phyloP scores from a whole-genome alignment of 116 monocot genomes.

The Phalaenopsis hybrid region DNA sequence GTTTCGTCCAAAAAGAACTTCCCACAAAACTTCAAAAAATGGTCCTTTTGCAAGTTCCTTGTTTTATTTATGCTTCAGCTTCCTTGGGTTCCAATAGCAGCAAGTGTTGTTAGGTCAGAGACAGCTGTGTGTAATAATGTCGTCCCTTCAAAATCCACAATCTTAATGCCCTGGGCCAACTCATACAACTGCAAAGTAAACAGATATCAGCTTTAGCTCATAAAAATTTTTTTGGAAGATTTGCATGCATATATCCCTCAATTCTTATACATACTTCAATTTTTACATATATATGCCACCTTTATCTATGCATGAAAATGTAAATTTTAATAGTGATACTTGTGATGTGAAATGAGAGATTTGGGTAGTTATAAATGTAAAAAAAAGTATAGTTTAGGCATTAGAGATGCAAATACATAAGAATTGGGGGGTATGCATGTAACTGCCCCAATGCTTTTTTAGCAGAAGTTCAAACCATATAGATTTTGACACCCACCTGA shows the following conservation, averaged over 20 bases:
- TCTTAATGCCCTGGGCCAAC: constrained; percentile 4
- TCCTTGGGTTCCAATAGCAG: neutral
- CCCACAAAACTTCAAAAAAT: neutral
- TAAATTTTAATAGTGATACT: too few relatives aligned
- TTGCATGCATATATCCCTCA: too few relatives aligned
- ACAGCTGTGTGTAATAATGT: neutral
- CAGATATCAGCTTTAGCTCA: neutral
- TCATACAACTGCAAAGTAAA: neutral
- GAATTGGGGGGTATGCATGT: too few relatives aligned
- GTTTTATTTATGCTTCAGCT: neutral
- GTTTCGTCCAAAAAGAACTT: neutral
- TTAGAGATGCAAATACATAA: too few relatives aligned
- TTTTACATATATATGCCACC: too few relatives aligned
- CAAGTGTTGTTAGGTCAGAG: neutral
- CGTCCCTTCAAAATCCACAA: constrained; percentile 10
- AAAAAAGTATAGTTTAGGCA: too few relatives aligned
- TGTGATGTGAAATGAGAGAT: too few relatives aligned
- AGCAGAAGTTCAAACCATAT: too few relatives aligned
- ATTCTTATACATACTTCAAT: too few relatives aligned
- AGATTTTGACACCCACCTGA: neutral
- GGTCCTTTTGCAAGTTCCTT: neutral
- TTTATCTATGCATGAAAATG: too few relatives aligned
- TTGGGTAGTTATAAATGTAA: too few relatives aligned
- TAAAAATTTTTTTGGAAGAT: neutral
- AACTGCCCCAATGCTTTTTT: too few relatives aligned